These are phyloP conservation scores for Lachnellula suecica DNA, from an alignment of 2,329 filamentous ascomycete genomes.

Conservation along the genomic window DNA sequence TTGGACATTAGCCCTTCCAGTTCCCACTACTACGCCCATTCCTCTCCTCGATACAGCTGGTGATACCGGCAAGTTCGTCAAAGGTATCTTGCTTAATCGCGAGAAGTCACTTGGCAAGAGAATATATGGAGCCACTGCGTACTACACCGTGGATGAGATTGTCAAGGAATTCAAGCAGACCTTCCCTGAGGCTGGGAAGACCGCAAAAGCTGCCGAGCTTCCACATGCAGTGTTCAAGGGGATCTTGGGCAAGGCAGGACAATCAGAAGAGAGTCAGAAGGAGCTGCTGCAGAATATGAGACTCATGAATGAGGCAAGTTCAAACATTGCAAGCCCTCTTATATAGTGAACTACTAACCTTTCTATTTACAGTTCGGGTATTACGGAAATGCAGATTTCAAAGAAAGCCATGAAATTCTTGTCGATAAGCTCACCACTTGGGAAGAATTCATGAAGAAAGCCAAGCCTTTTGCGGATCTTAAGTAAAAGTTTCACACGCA, in stretches of 20 bases:
- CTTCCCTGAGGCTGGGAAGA: slow-evolving; percentile 39
- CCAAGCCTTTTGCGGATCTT: slow-evolving; percentile 36
- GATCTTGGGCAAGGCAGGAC: slow-evolving; percentile 33
- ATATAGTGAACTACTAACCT: too few species aligned
- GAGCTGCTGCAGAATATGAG: slow-evolving; percentile 55
- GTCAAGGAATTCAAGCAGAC: slow-evolving; percentile 41
- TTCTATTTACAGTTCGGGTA: slow-evolving; percentile 43
- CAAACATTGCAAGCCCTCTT: neutral
- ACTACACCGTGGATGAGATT: slow-evolving; percentile 40
- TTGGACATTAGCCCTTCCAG: slow-evolving; percentile 29
- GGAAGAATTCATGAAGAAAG: slow-evolving; percentile 38
- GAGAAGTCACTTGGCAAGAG: slow-evolving; percentile 41
- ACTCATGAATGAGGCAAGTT: slow-evolving; percentile 41
- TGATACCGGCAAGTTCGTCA: slow-evolving; percentile 37
- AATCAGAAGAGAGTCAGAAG: slow-evolving; percentile 41
- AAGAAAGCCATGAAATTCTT: slow-evolving; percentile 37
- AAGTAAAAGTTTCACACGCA: slow-evolving; percentile 29
- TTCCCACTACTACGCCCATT: slow-evolving; percentile 30
- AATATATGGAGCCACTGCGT: slow-evolving; percentile 43
- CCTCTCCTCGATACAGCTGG: slow-evolving; percentile 34
- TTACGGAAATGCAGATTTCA: slow-evolving; percentile 44
- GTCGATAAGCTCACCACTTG: slow-evolving; percentile 42
- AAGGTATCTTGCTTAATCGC: slow-evolving; percentile 32
- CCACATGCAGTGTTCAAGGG: slow-evolving; percentile 42
- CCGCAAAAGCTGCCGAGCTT: slow-evolving; percentile 36